These are phyloP conservation scores for Pichia norvegensis DNA, from an alignment of 1,139 yeast species.

Conservation along the genomic window DNA sequence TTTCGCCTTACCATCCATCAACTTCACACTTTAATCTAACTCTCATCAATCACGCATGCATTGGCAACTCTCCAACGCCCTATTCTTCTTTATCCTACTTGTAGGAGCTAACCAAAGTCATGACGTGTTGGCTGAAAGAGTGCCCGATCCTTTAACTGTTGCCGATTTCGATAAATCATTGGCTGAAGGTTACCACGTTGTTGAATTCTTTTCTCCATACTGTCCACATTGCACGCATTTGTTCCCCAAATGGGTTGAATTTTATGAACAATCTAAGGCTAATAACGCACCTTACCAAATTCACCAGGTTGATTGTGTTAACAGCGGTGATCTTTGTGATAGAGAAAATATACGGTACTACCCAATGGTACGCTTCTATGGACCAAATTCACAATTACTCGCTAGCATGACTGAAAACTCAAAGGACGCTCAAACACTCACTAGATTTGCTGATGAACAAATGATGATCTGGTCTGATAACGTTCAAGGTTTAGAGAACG, in stretches of 20 bases:
- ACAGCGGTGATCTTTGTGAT: constrained; percentile 63
- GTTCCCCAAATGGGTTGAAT: constrained; percentile 58
- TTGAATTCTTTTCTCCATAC: constrained; percentile 64
- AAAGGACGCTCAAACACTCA: constrained; percentile 42
- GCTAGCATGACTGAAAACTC: constrained; percentile 24
- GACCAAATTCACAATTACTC: constrained; percentile 40
- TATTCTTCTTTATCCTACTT: not conserved
- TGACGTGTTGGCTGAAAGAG: not conserved
- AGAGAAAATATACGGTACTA: constrained; percentile 48
- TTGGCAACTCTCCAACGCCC: not conserved
- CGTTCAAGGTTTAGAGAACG: too few relatives aligned
- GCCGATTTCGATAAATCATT: constrained; percentile 40
- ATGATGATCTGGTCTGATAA: constrained; percentile 33
- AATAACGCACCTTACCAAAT: constrained; percentile 37
- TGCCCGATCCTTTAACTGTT: constrained; percentile 25
- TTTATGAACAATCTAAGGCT: constrained; percentile 39
- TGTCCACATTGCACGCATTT: constrained; percentile 62
- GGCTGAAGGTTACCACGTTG: constrained; percentile 43
- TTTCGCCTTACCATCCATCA: not conserved
- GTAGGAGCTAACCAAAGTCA: not conserved
- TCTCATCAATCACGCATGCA: not conserved
- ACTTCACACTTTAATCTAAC: not conserved
- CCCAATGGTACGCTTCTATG: constrained; percentile 56
- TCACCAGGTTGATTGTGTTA: constrained; percentile 67
- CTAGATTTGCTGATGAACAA: constrained; percentile 45